Conservation (phyloP, 2,329 filamentous ascomycete species). For the Leptographium radiaticola region DNA sequence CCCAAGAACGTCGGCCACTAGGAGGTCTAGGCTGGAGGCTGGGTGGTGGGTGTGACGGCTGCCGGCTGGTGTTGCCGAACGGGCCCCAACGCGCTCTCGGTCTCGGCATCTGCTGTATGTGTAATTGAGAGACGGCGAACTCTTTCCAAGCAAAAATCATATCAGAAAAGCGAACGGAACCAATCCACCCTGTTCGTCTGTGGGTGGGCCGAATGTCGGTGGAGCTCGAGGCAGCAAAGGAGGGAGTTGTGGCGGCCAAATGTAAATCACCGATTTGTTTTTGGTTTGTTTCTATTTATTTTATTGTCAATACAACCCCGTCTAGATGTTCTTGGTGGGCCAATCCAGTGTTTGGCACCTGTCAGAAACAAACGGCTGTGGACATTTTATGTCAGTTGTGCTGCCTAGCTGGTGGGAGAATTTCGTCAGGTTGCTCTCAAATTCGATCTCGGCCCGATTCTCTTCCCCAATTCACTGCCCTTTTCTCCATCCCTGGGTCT, state of each 20-base stretch:
- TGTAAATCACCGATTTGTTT: constrained; percentile 7
- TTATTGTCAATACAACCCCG: neutral
- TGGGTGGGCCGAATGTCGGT: neutral
- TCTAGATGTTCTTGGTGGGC: neutral
- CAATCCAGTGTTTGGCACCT: no score
- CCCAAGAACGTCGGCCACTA: constrained; percentile 38
- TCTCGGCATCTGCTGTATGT: constrained; percentile 6
- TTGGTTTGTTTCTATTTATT: neutral
- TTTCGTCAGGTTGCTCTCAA: no score
- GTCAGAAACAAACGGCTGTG: no score
- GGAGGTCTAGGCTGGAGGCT: neutral
- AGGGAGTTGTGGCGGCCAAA: constrained; percentile 4
- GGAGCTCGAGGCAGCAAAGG: neutral
- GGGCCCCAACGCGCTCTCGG: neutral
- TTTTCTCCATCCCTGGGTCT: no score
- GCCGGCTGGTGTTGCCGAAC: neutral
- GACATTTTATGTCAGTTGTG: no score
- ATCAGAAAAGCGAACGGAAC: neutral
- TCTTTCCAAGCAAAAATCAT: neutral
- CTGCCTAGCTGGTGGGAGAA: no score
- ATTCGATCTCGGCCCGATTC: no score
- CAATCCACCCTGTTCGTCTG: neutral
- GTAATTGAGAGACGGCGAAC: constrained; percentile 3
- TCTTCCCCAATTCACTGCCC: no score
- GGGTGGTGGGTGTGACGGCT: neutral